Percentiles rank a stretch among this genome's conserved stretches.
Evolutionary conservation across 176 grass and related monocot species (phyloP).

Genomic region (Oryza rufipogon): DNA sequence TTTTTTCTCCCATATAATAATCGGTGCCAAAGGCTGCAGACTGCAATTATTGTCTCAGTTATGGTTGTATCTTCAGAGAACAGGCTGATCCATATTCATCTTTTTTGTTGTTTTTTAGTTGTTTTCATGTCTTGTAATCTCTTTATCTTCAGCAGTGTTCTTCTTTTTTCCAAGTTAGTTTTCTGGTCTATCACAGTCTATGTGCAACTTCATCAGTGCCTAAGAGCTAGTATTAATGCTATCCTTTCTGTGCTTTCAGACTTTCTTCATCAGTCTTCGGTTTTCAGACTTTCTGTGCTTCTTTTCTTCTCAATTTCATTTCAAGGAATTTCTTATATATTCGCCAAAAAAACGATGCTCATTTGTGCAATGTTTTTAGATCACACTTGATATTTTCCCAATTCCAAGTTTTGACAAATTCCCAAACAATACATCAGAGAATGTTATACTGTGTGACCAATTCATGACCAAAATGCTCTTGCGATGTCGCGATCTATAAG

Average conservation of each 20-base stretch:
- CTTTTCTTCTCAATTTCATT: background rate
- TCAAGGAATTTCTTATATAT: background rate
- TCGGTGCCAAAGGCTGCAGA: background rate
- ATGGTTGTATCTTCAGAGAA: background rate
- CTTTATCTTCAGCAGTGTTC: background rate
- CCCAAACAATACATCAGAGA: background rate
- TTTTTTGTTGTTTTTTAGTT: background rate
- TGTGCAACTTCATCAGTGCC: background rate
- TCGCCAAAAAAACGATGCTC: background rate
- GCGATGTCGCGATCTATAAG: conserved; percentile 8
- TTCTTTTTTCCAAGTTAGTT: background rate
- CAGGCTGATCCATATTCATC: background rate
- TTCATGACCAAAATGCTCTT: conserved; percentile 17
- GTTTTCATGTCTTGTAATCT: background rate
- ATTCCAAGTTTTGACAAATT: conserved; percentile 27
- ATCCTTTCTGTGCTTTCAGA: no score
- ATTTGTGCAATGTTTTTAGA: conserved; percentile 11
- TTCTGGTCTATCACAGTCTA: no score
- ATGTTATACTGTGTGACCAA: conserved; percentile 1
- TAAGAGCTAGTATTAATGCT: background rate
- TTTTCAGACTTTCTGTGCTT: no score
- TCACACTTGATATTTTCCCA: conserved; percentile 6
- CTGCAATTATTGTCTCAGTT: background rate
- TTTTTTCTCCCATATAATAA: background rate
- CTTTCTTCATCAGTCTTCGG: no score